These are phyloP conservation scores for Monosporascus sp. DNA, from an alignment of 2,329 filamentous ascomycete genomes.

Conservation along the genomic window DNA sequence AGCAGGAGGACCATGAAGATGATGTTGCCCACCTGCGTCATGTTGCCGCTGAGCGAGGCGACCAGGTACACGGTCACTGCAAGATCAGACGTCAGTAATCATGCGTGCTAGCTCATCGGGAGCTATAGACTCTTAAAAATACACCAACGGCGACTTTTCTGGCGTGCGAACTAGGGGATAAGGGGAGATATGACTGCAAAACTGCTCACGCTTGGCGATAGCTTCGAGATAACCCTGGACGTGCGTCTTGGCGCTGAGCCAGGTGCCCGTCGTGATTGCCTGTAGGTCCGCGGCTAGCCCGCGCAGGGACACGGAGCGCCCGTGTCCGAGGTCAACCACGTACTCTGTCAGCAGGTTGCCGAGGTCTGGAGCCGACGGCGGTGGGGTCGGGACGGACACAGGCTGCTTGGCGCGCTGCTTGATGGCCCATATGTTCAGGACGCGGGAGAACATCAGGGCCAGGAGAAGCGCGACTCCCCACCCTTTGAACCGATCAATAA, in stretches of 20 bases:
- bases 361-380: conserved; percentile 10
- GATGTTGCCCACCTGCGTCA: conserved; percentile 46
- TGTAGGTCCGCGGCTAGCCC: conserved; percentile 52
- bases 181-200: too few relatives aligned
- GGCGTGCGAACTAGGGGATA: too few relatives aligned
- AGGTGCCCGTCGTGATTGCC: conserved; percentile 52
- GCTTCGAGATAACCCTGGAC: conserved; percentile 48
- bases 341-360: conserved; percentile 37
- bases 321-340: conserved; percentile 46
- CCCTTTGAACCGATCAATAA: conserved; percentile 20
- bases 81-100: too few relatives aligned
- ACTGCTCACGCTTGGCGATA: conserved; percentile 34
- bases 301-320: conserved; percentile 46
- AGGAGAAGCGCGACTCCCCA: conserved; percentile 44
- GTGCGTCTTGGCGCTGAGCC: conserved; percentile 48
- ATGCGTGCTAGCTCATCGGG: too few relatives aligned
- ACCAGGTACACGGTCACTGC: conserved; percentile 50
- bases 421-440: conserved; percentile 53
- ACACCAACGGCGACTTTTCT: too few relatives aligned
- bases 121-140: too few relatives aligned
- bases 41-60: conserved; percentile 50
- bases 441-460: conserved; percentile 47
- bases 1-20: conserved; percentile 47
- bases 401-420: conserved; percentile 38
- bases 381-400: not conserved